Evolutionary conservation across 2,329 filamentous ascomycete genomes (phyloP).

Genomic region (Xylaria sp.): DNA sequence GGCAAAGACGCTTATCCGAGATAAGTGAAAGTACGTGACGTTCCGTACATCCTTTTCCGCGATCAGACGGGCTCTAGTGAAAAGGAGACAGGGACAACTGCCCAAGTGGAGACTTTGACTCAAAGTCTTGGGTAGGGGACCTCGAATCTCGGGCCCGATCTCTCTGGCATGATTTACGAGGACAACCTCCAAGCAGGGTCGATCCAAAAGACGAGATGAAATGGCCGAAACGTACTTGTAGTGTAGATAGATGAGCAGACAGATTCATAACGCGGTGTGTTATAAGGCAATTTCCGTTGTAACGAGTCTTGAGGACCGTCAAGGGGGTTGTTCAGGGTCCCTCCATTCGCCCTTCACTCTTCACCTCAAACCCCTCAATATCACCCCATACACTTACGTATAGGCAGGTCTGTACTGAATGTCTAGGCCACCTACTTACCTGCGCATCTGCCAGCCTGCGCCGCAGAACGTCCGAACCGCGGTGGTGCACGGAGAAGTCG

Average conservation of each 20-base stretch:
- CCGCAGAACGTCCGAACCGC: conserved; percentile 5
- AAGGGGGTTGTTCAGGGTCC: conserved; percentile 21
- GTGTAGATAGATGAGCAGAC: not conserved
- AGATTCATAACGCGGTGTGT: not conserved
- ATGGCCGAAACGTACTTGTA: not conserved
- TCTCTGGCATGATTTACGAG: not conserved
- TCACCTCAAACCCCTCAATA: not conserved
- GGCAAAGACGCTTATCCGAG: conserved; percentile 12
- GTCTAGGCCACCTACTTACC: conserved; percentile 5
- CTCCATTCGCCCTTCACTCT: not conserved
- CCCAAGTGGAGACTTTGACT: conserved; percentile 11
- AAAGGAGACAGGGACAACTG: conserved; percentile 4
- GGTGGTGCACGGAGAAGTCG: conserved; percentile 13
- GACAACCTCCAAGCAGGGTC: not conserved
- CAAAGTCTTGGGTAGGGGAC: conserved; percentile 18
- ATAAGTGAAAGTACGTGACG: conserved; percentile 12
- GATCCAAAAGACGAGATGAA: conserved; percentile 10
- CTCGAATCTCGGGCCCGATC: conserved; percentile 26
- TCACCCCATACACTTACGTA: not conserved
- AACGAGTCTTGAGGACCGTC: conserved; percentile 13
- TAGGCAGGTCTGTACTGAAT: conserved; percentile 15
- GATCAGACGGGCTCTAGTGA: conserved; percentile 9
- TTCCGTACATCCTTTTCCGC: conserved; percentile 14
- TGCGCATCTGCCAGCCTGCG: not conserved
- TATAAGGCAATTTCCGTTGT: conserved; percentile 16